Conservation (phyloP, 108 stramenopile genomes). For the Discostella pseudostelligera region DNA sequence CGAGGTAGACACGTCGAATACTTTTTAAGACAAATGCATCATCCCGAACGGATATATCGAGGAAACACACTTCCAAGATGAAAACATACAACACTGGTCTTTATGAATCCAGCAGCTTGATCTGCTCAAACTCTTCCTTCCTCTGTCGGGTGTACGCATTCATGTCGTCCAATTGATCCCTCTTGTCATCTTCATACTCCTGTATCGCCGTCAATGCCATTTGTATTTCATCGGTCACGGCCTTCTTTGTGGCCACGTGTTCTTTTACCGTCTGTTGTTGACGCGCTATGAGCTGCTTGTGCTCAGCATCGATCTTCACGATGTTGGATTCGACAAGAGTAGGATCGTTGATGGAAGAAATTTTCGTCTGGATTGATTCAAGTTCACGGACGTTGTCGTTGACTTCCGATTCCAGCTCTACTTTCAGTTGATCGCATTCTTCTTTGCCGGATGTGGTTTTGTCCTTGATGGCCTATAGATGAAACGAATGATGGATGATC, state of each 20-base stretch:
- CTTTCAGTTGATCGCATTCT: conserved; percentile 44
- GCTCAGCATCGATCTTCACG: conserved; percentile 53
- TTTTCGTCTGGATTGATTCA: conserved; percentile 60
- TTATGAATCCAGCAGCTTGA: conserved; percentile 36
- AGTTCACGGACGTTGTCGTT: conserved; percentile 61
- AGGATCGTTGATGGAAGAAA: conserved; percentile 74
- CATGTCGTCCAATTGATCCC: conserved; percentile 40
- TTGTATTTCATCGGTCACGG: conserved; percentile 68
- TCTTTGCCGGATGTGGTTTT: conserved; percentile 53
- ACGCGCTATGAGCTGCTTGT: conserved; percentile 56
- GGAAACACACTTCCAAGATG: too few relatives aligned
- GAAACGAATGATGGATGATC: neutral
- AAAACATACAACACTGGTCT: neutral
- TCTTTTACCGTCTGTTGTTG: conserved; percentile 55
- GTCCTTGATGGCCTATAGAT: conserved; percentile 49
- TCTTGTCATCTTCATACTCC: conserved; percentile 52
- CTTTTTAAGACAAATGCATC: conserved; percentile 1
- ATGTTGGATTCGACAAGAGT: conserved; percentile 71
- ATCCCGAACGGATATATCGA: too few relatives aligned
- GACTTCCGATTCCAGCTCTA: conserved; percentile 60
- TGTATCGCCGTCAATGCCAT: conserved; percentile 47
- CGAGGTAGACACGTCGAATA: too few relatives aligned
- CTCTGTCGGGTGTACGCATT: conserved; percentile 37
- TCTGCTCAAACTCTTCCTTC: conserved; percentile 10
- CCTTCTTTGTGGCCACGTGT: conserved; percentile 44